A percentile compares a stretch with the other conserved stretches of the same genome.
phyloP scores from a whole-genome alignment of 1,139 yeast genomes.

The Candida dubliniensis region DNA sequence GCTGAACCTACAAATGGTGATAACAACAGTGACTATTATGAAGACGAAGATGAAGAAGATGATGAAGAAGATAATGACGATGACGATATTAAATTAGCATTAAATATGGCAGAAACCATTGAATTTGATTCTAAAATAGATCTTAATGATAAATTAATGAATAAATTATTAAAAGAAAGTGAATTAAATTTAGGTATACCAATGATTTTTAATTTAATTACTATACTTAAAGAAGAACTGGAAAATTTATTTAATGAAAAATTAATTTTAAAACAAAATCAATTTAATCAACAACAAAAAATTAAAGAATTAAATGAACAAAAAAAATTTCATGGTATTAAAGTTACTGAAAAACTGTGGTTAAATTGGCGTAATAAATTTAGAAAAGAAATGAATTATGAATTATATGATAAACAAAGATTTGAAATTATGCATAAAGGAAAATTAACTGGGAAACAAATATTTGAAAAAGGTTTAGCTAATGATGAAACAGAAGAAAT shows the following conservation, averaged over 20 bases:
- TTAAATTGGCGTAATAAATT: constrained; percentile 67
- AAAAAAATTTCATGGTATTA: constrained; percentile 79
- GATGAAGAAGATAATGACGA: background rate
- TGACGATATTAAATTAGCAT: constrained; percentile 9
- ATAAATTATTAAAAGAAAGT: constrained; percentile 58
- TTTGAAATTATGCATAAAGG: constrained; percentile 65
- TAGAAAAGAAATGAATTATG: constrained; percentile 57
- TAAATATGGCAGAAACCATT: constrained; percentile 54
- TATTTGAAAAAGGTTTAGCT: constrained; percentile 86
- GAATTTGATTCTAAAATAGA: constrained; percentile 48
- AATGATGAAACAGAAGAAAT: constrained; percentile 42
- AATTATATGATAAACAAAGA: constrained; percentile 50
- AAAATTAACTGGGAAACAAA: constrained; percentile 81
- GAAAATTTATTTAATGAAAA: constrained; percentile 64
- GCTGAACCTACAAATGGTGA: constrained; percentile 37
- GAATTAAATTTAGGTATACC: constrained; percentile 84
- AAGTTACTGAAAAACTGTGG: constrained; percentile 74
- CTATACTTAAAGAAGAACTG: constrained; percentile 76
- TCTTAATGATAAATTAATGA: constrained; percentile 33
- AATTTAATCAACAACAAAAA: constrained; percentile 56
- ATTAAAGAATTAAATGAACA: constrained; percentile 64
- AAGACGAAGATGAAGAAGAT: constrained; percentile 23
- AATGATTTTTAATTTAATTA: constrained; percentile 74
- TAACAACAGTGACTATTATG: constrained; percentile 23
- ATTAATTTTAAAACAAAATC: constrained; percentile 54